Percentiles rank a stretch among this genome's conserved stretches.
phyloP scores from a whole-genome alignment of 345 rosid species.

The Hibiscus syriacus region DNA sequence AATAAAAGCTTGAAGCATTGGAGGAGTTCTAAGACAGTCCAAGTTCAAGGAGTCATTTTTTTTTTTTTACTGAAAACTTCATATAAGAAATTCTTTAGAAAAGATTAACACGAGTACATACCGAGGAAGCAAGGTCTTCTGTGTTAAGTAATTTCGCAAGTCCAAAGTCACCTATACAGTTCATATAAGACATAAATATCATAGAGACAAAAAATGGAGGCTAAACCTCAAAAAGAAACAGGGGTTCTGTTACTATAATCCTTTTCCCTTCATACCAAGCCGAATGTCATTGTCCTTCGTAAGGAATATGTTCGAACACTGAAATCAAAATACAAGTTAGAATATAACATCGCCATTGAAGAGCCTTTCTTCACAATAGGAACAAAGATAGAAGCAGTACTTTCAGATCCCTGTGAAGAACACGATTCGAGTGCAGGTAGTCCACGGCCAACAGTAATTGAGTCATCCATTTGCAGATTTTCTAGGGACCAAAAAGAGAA shows the following conservation, averaged over 20 bases:
- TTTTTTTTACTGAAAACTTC: background rate
- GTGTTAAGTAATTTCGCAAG: slow-evolving; percentile 83
- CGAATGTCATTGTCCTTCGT: slow-evolving; percentile 72
- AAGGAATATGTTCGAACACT: slow-evolving; percentile 96
- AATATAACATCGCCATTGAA: slow-evolving; percentile 16
- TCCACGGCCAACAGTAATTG: slow-evolving; percentile 91
- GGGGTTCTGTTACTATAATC: slow-evolving; percentile 15
- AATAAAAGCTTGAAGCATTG: background rate
- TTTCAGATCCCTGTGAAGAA: slow-evolving; percentile 92
- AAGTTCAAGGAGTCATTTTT: background rate
- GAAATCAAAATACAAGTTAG: slow-evolving; percentile 22
- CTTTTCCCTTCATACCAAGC: slow-evolving; percentile 56
- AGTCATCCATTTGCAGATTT: slow-evolving; percentile 88
- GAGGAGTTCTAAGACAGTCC: background rate
- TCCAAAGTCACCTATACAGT: slow-evolving; percentile 78
- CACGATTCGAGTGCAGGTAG: slow-evolving; percentile 90
- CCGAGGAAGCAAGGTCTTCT: slow-evolving; percentile 87
- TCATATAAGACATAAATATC: slow-evolving; percentile 15
- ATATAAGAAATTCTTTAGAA: background rate
- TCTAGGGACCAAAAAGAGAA: slow-evolving; percentile 41
- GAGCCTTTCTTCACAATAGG: slow-evolving; percentile 1
- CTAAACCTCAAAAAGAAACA: slow-evolving; percentile 17
- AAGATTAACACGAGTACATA: slow-evolving; percentile 19
- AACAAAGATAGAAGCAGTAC: slow-evolving; percentile 26
- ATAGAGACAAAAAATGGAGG: slow-evolving; percentile 11